A percentile compares a stretch with the other conserved stretches of the same genome.
phyloP scores from a whole-genome alignment of 768 basidiomycete genomes.

The Amanita pallidorosea region DNA sequence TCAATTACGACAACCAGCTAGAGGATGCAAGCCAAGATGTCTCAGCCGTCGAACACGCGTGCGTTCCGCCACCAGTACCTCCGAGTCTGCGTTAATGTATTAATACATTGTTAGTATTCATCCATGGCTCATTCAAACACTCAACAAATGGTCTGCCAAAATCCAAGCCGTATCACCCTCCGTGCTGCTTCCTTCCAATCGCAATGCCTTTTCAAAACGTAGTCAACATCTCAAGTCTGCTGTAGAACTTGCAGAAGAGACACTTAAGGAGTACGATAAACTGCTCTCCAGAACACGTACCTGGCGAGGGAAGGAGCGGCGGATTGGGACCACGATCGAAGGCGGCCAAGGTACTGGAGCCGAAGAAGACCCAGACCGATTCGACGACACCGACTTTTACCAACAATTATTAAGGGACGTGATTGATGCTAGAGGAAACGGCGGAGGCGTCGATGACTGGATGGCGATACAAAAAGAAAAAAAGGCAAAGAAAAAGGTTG shows the following conservation, averaged over 20 bases:
- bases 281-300: conserved; percentile 55
- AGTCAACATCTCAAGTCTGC: conserved; percentile 51
- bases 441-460: conserved; percentile 50
- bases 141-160: too few species aligned
- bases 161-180: too few species aligned
- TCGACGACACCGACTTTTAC: conserved; percentile 95
- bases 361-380: conserved; percentile 37
- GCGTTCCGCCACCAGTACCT: too few species aligned
- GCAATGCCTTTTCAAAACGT: conserved; percentile 56
- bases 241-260: conserved; percentile 73
- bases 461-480: conserved; percentile 52
- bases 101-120: too few species aligned
- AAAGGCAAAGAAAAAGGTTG: conserved; percentile 80
- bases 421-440: conserved; percentile 57
- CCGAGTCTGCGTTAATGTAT: too few species aligned
- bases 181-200: conserved; percentile 56
- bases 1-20: conserved; percentile 31
- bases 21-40: too few species aligned
- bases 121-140: too few species aligned
- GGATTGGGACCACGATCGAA: conserved; percentile 26
- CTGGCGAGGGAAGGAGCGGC: conserved; percentile 35
- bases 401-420: conserved; percentile 86
- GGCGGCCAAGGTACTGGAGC: conserved; percentile 22
- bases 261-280: conserved; percentile 45
- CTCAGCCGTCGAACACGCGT: too few species aligned